Conservation (phyloP, 805 yeast species). For the Yarrowia hollandica region DNA sequence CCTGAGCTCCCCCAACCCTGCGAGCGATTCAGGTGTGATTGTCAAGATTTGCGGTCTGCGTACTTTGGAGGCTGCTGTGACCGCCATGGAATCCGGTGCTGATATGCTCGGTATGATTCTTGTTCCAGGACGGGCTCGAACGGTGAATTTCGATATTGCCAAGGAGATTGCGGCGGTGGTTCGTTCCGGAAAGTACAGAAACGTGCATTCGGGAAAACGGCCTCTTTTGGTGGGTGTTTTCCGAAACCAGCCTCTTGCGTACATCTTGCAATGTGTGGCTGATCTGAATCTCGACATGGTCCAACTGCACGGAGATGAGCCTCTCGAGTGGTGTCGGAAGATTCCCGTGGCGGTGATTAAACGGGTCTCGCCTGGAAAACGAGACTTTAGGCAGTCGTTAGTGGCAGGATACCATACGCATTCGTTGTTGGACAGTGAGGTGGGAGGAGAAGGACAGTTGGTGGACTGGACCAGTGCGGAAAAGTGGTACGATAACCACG, state of each 20-base stretch:
- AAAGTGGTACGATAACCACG: slow-evolving; percentile 38
- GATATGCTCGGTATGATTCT: slow-evolving; percentile 79
- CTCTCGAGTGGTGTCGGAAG: slow-evolving; percentile 47
- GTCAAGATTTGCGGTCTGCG: slow-evolving; percentile 86
- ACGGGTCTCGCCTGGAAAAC: slow-evolving; percentile 61
- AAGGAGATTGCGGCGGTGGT: slow-evolving; percentile 46
- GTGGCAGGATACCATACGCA: slow-evolving; percentile 48
- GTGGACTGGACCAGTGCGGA: slow-evolving; percentile 67
- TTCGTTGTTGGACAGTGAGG: slow-evolving; percentile 79
- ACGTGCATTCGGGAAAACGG: slow-evolving; percentile 42
- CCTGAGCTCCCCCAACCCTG: no score
- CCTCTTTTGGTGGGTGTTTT: slow-evolving; percentile 88
- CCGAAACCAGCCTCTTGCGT: slow-evolving; percentile 71
- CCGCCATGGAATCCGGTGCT: slow-evolving; percentile 71
- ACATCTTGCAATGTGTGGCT: slow-evolving; percentile 49
- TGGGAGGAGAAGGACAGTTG: slow-evolving; percentile 87
- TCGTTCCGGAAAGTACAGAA: slow-evolving; percentile 29
- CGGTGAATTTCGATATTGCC: slow-evolving; percentile 55
- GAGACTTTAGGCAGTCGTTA: slow-evolving; percentile 42
- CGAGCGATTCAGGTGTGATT: slow-evolving; percentile 36
- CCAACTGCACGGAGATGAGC: slow-evolving; percentile 83
- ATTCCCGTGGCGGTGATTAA: slow-evolving; percentile 64
- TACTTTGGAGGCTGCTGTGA: slow-evolving; percentile 63
- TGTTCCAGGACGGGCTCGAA: slow-evolving; percentile 79
- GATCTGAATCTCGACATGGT: slow-evolving; percentile 67